Base-by-base conservation (phyloP, 768 basidiomycete species). In the Lactarius hengduanensis region DNA sequence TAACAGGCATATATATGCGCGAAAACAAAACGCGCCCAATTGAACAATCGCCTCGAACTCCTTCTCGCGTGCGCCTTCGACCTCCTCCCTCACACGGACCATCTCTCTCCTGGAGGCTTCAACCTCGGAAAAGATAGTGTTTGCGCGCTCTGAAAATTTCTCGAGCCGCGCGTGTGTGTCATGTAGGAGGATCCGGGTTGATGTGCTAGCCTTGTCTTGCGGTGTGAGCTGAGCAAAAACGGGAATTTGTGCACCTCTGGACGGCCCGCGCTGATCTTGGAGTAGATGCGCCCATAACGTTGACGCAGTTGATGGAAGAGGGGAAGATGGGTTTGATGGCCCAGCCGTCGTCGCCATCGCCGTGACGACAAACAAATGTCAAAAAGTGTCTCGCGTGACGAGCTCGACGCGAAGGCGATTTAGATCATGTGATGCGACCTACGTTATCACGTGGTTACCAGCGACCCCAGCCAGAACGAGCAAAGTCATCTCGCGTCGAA, bases 91-190 rank as follows among this genome's bases (percentile, higher is more conserved):
- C 2, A 84, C 81, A 7, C 78, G 76, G 28, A 79, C 76, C 36
- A 90, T 80, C 69, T 89, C 86, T 7, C 77, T 74, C 68, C 80
- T 82, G 30, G 85, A 79, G 38, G 83, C 79, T 16, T 85, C 83
- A 15, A 89, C 79, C 38, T 77, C 80, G 13, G 74, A 74, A 1
- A 84, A 75, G 28, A 91, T 78, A n/a, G 76, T 75, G 53, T 83
- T 85, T 16, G 87, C 82, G 36, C 82, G 81, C 8, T 77, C 77
- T 0, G 86, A 83, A 66, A 91, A 91, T 70, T 78, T 83, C 75
- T 92, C 88, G 41, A 91, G 80, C 67, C 86, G 84, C 26, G 82
- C 83, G 63, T 90, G 88, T 0, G 88, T 90, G 72, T 91, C 90
- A 69, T 91, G 84, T 26, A 92, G 77, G 15, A 91, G 80, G 70